Percentiles rank a stretch among this genome's conserved stretches.
Evolutionary conservation across 2,329 filamentous ascomycete species (phyloP).

Genomic region (Juglanconis oblonga): DNA sequence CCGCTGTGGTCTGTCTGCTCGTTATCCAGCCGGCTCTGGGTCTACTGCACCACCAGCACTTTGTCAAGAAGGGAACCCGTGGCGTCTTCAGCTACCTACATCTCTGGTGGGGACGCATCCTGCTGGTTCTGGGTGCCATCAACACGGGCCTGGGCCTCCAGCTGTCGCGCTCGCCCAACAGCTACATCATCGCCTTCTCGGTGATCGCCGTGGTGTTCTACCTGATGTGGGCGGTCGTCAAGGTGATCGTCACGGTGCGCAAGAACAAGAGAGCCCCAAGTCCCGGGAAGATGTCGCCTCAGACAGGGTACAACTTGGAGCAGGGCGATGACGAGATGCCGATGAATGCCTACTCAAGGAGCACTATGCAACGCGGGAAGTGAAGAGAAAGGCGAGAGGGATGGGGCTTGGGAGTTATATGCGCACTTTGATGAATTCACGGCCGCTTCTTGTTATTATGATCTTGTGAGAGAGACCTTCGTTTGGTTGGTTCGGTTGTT

Average conservation of each 20-base stretch:
- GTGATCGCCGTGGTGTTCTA: constrained; percentile 51
- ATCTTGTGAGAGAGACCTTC: too few relatives aligned
- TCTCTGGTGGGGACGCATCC: constrained; percentile 59
- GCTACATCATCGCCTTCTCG: constrained; percentile 51
- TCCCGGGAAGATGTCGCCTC: constrained; percentile 6
- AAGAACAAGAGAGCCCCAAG: neutral
- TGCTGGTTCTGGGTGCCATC: constrained; percentile 58
- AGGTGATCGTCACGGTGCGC: constrained; percentile 20
- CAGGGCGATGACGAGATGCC: constrained; percentile 7
- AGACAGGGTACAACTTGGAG: constrained; percentile 4
- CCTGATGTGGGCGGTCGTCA: constrained; percentile 40
- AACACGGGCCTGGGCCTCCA: constrained; percentile 62
- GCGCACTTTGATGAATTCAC: too few relatives aligned
- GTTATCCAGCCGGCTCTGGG: constrained; percentile 58
- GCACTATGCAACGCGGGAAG: neutral
- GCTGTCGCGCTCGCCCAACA: constrained; percentile 38
- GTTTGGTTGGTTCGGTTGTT: too few relatives aligned
- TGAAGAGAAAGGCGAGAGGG: neutral
- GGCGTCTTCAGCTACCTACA: constrained; percentile 54
- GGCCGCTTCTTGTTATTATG: too few relatives aligned
- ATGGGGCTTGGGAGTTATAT: too few relatives aligned
- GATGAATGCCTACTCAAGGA: neutral
- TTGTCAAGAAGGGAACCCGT: constrained; percentile 43
- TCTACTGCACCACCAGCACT: constrained; percentile 55
- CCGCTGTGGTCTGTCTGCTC: constrained; percentile 51